A percentile compares a stretch with the other conserved stretches of the same genome.
Evolutionary conservation across 768 basidiomycete species (phyloP).

Genomic region (Russula abietina): DNA sequence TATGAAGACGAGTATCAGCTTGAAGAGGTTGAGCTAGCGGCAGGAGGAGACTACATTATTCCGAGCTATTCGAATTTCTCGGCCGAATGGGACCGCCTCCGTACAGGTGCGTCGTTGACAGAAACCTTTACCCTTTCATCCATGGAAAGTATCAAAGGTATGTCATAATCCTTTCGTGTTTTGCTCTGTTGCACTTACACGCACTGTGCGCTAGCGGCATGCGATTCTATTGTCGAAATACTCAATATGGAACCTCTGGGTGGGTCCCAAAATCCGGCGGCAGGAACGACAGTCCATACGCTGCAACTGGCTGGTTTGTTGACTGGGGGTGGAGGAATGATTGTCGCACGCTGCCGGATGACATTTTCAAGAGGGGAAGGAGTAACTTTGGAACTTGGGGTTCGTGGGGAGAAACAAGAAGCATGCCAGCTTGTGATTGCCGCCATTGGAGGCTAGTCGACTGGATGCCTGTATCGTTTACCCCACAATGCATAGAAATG

Average conservation of each 20-base stretch:
- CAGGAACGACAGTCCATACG: constrained; percentile 78
- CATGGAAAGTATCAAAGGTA: constrained; percentile 92
- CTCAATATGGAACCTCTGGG: constrained; percentile 96
- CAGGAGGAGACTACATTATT: constrained; percentile 83
- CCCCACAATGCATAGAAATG: background rate
- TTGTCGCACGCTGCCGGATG: constrained; percentile 92
- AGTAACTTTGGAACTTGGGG: constrained; percentile 86
- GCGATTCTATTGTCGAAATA: constrained; percentile 92
- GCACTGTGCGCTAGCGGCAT: constrained; percentile 59
- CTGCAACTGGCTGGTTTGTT: constrained; percentile 90
- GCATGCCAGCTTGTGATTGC: constrained; percentile 83
- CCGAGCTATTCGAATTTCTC: constrained; percentile 92
- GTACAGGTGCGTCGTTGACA: constrained; percentile 67
- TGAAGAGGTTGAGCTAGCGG: constrained; percentile 91
- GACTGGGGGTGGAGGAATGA: constrained; percentile 91
- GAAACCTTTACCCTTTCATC: constrained; percentile 92
- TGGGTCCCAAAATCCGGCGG: constrained; percentile 77
- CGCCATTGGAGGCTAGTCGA: constrained; percentile 67
- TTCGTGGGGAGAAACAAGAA: constrained; percentile 85
- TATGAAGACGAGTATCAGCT: constrained; percentile 98
- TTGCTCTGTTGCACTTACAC: constrained; percentile 23
- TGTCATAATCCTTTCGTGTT: constrained; percentile 27
- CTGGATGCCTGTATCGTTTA: background rate
- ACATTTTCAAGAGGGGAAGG: constrained; percentile 86
- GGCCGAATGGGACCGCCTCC: constrained; percentile 92